Base-by-base conservation (phyloP, 2,329 filamentous ascomycete genomes). In the Fonsecaea erecta region DNA sequence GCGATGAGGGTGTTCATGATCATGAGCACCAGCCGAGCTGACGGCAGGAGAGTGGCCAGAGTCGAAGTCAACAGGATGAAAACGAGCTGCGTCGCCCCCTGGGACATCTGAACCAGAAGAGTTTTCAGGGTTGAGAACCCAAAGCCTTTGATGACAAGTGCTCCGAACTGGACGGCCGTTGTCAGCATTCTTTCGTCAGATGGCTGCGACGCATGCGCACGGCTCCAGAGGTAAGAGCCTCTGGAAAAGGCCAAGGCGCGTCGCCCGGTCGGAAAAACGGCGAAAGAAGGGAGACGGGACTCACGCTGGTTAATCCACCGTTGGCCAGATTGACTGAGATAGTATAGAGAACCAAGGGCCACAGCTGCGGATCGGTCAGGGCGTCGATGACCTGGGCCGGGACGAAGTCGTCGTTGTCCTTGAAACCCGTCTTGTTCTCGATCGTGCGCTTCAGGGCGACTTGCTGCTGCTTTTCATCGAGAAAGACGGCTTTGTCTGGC, bases 291-390 rank as follows among this genome's bases (percentile, higher is more conserved):
- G 2, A 28, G 35, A 40, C 34, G 30, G 54, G 24, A 5, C 77
- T 78, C 68, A 83, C 82, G 74, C 78, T 61, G 0, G 85, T 86
- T 32, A 86, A 71, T 0, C 84, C 85, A 0, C 83, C 81, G 62
- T 87, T 87, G 0, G 84, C 84, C 0, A 87, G 77, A 67, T 86
- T 83, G 0, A 84, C 83, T 0, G 80, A 83, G 18, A 81, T 76
- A 0, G 83, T 81, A 72, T 83, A 79, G 26, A 86, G 67, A 62
- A 86, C 85, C 6, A 88, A 71, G 18, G 86, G 76, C 84, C 85
- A 88, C 0, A 84, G 84, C 74, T 88, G 86, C 0, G 83, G 79
- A 69, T 88, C 86, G 3, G 73, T 53, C 1, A 81, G 71, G 0
- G 81, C 81, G 71, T 85, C 81, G 63, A 76, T 75, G 3, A 80